Evolutionary conservation across 2,329 filamentous ascomycete genomes (phyloP), one percentile per base, ranked within the genome.

Genomic region (Fusarium sambucinum): DNA sequence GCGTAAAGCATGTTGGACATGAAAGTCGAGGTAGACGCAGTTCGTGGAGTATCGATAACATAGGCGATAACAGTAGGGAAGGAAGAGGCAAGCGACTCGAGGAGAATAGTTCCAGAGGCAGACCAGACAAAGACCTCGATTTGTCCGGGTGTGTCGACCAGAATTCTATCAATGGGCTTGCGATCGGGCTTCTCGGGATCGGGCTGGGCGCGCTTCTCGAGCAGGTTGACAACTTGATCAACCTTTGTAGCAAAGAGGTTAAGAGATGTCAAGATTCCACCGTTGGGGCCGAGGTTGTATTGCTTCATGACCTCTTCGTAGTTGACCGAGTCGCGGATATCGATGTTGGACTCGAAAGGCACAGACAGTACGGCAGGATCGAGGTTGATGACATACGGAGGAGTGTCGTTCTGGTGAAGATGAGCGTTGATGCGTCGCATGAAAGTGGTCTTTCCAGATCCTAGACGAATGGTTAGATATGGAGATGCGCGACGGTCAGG

Each of bases 1-100:
- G 96, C 96, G 80, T 99, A 99, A 42, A 99, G 89, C 96, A 99
- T 99, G 81, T 99, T 99, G 78, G 92, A 96, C 96, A 99, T 99
- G 81, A 99, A 99, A 0, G 96, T 99, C 67, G 92, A 94, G 0
- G 96, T 98, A 38, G 93, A 97, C 35, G 92, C 89, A 16, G 94
- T 97, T 55, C 96, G 90, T 5, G 96, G 96, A 3, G 96, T 99
- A 80, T 99, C 96, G 79, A 99, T 97, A 62, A 99, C 88, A 81
- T 98, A 99, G 58, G 96, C 96, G 73, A 99, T 93, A 40, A 99
- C 93, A 0, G 96, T 99, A 1, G 96, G 96, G 77, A 99, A 98
- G 1, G 92, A 94, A 6, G 92, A 96, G 0, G 96, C 96, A 51
- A 99, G 85, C 16, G 93, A 95, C 77, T 97, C 94, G 50, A 99